Evolutionary conservation across 306 rosid genomes (phyloP).

Genomic region (Malus asiatica): DNA sequence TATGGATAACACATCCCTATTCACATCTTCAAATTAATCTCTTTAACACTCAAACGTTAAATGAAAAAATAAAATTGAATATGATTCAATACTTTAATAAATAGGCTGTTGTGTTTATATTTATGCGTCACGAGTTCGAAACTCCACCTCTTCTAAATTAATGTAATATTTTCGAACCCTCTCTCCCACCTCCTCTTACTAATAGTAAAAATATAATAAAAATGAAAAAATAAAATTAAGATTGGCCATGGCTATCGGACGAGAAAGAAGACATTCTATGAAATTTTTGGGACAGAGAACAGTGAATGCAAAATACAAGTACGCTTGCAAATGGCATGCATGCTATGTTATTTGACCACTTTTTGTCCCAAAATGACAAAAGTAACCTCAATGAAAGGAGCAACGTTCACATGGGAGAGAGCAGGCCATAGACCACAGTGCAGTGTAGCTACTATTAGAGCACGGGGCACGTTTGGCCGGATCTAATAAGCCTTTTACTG

Average conservation of each 20-base stretch:
- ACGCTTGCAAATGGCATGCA: background rate
- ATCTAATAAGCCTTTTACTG: constrained; percentile 12
- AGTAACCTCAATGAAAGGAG: background rate
- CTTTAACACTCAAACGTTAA: too few species aligned
- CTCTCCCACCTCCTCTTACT: too few species aligned
- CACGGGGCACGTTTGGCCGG: constrained; percentile 47
- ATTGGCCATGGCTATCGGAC: background rate
- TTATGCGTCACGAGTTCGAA: too few species aligned
- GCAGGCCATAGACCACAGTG: background rate
- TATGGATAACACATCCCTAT: too few species aligned
- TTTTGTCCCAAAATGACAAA: background rate
- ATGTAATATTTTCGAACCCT: too few species aligned
- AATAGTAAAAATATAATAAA: too few species aligned
- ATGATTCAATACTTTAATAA: too few species aligned
- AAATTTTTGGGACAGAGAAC: background rate
- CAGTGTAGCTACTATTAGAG: background rate
- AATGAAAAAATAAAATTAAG: background rate
- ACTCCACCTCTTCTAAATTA: too few species aligned
- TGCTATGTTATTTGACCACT: background rate
- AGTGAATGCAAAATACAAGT: background rate
- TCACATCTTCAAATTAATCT: too few species aligned
- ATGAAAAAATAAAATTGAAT: too few species aligned
- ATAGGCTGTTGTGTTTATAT: too few species aligned
- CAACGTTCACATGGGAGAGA: constrained; percentile 19
- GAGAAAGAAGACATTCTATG: background rate